Conservation (phyloP, 2,329 filamentous ascomycete genomes). For the Colletotrichum cuscutae region DNA sequence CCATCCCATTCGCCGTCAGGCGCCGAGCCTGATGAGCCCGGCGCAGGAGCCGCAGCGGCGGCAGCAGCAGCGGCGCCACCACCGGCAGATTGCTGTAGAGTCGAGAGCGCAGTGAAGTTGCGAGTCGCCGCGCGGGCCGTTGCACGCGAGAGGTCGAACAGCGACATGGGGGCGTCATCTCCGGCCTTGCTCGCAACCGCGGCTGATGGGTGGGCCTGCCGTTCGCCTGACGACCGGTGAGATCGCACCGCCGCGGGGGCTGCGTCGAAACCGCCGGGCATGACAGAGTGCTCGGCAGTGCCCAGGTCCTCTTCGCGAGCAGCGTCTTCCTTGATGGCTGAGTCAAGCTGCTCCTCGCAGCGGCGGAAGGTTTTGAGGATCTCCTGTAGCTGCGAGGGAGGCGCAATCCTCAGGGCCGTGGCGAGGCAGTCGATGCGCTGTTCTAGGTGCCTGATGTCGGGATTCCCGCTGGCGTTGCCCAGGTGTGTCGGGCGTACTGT, state of each 20-base stretch:
- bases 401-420: conserved; percentile 79
- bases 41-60: neutral
- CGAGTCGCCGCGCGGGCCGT: conserved; percentile 68
- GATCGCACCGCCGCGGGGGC: conserved; percentile 45
- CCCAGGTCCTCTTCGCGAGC: conserved; percentile 78
- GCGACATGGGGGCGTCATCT: conserved; percentile 71
- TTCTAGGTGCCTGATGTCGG: conserved; percentile 77
- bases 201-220: conserved; percentile 44
- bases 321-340: conserved; percentile 72
- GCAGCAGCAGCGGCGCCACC: conserved; percentile 26
- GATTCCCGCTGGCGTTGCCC: conserved; percentile 68
- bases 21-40: conserved; percentile 7
- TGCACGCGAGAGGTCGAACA: conserved; percentile 72
- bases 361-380: conserved; percentile 80
- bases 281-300: conserved; percentile 62
- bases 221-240: conserved; percentile 39
- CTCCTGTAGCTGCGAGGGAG: conserved; percentile 75
- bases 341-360: conserved; percentile 81
- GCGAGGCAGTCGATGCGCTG: conserved; percentile 85
- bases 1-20: conserved; percentile 31
- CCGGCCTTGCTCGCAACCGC: conserved; percentile 54
- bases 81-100: conserved; percentile 55
- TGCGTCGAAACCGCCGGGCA: conserved; percentile 65
- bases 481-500: conserved; percentile 69
- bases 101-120: conserved; percentile 67